These are phyloP conservation scores for Saturnispora silvae DNA, from an alignment of 805 yeast species.

Conservation along the genomic window DNA sequence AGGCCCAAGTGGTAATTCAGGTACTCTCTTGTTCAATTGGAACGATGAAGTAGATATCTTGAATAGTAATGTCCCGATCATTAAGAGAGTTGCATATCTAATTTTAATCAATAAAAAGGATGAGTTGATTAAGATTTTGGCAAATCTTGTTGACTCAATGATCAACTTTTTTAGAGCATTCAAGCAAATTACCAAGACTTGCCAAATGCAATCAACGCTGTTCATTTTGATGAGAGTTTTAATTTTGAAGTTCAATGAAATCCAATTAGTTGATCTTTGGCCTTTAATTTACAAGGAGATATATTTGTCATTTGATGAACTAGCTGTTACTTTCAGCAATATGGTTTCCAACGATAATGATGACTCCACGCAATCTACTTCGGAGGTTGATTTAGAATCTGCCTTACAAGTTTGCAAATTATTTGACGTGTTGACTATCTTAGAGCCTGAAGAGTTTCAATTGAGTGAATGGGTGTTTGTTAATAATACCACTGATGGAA, in stretches of 20 bases:
- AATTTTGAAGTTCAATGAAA: slow-evolving; percentile 47
- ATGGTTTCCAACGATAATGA: slow-evolving; percentile 6
- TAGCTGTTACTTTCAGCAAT: slow-evolving; percentile 18
- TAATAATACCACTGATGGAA: slow-evolving; percentile 37
- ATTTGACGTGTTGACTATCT: slow-evolving; percentile 58
- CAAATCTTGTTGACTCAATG: slow-evolving; percentile 31
- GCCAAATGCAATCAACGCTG: slow-evolving; percentile 32
- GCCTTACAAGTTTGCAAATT: slow-evolving; percentile 61
- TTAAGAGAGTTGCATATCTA: slow-evolving; percentile 57
- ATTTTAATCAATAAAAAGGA: slow-evolving; percentile 54
- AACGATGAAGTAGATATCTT: slow-evolving; percentile 23
- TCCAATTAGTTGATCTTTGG: slow-evolving; percentile 65
- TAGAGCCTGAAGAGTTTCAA: slow-evolving; percentile 70
- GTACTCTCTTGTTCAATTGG: slow-evolving; percentile 34
- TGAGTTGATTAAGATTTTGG: slow-evolving; percentile 39
- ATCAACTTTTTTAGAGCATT: slow-evolving; percentile 22
- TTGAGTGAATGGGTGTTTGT: slow-evolving; percentile 79
- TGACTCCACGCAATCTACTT: slow-evolving; percentile 3
- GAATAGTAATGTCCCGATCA: slow-evolving; percentile 22
- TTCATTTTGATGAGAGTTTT: slow-evolving; percentile 56
- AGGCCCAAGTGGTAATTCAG: slow-evolving; percentile 37
- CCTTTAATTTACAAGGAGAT: slow-evolving; percentile 52
- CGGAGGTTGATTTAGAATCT: slow-evolving; percentile 28
- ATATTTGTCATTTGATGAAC: slow-evolving; percentile 36
- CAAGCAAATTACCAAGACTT: slow-evolving; percentile 16